Evolutionary conservation across 306 rosid species (phyloP), one percentile per base, ranked within the genome.

Genomic region (Castanea sativa): DNA sequence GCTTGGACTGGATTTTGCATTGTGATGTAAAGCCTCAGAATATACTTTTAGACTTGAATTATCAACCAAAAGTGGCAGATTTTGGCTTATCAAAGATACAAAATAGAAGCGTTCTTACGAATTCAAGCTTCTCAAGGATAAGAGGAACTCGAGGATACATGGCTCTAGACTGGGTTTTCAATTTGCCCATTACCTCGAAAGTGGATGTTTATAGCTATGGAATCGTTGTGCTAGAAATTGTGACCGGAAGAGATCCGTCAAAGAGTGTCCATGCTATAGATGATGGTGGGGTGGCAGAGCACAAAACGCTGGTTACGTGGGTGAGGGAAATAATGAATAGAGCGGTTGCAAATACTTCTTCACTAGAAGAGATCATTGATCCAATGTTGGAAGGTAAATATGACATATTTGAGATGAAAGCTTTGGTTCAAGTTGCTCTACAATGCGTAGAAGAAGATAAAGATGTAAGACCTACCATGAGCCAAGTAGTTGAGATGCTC

Each of bases 81-180:
- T 86, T 83, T 18, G 89, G 85, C 19, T 29, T 86, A 4, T 86
- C 84, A 14, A 82, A 86, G 65, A 71, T 82, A 0, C 49, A 76
- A 1, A 87, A 80, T 29, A 76, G 94, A 81, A 82, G 79, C 43
- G 73, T 67, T n/a, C 65, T 27, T 2, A 55, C 30, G n/a, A 72
- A 83, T 51, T 35, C 76, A 8, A 73, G 74, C 30, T 82, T 91
- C 61, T 90, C 94, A 4, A 86, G 74, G 78, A 84, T 86, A 2
- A 69, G 94, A 83, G 92, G 92, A 55, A 90, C 89, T 1, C 76
- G 91, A 76, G 92, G 92, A 1, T 88, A 88, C 21, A 85, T 91
- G 85, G 92, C 90, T 5, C 90, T 90, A 0, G 91, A 88, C 61
- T 88, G 87, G 89, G 76, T 90, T 10, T 68, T 29, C 14, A 88